A percentile compares a stretch with the other conserved stretches of the same genome.
These are phyloP conservation scores for Schwanniomyces occidentalis DNA, from an alignment of 805 yeast genomes.

Conservation along the genomic window DNA sequence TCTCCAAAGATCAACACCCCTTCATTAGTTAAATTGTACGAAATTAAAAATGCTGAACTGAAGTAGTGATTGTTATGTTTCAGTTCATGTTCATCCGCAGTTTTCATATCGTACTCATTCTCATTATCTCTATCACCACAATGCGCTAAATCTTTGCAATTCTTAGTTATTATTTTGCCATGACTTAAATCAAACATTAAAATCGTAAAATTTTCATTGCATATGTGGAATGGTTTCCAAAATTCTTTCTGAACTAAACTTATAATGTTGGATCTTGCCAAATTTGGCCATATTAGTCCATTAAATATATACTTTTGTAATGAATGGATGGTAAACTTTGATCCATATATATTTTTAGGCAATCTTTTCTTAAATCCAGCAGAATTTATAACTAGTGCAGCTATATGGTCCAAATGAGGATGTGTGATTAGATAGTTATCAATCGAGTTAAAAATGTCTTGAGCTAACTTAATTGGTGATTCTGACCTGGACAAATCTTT, in stretches of 20 bases:
- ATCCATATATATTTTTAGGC: conserved; percentile 53
- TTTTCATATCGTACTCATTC: no score
- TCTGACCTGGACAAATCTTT: conserved; percentile 9
- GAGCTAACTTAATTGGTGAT: conserved; percentile 30
- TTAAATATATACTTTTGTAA: conserved; percentile 64
- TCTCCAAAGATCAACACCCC: conserved; percentile 76
- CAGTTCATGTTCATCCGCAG: no score
- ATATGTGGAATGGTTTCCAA: conserved; percentile 10
- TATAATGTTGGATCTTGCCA: conserved; percentile 35
- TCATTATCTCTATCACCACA: neutral
- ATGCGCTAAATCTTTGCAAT: neutral
- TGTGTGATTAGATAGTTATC: conserved; percentile 65
- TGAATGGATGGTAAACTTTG: conserved; percentile 50
- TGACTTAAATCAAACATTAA: conserved; percentile 10
- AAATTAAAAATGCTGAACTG: conserved; percentile 58
- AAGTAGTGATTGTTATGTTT: neutral
- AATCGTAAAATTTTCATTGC: conserved; percentile 18
- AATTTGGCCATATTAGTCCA: conserved; percentile 78
- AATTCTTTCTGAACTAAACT: conserved; percentile 17
- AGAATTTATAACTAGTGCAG: conserved; percentile 68
- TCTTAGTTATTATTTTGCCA: conserved; percentile 3
- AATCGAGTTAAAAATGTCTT: conserved; percentile 34
- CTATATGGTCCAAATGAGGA: conserved; percentile 81
- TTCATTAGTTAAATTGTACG: conserved; percentile 28
- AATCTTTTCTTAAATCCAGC: conserved; percentile 46